A percentile compares a stretch with the other conserved stretches of the same genome.
These are phyloP conservation scores for Leishmania martiniquensis DNA, from an alignment of 208 protist genomes.

Conservation along the genomic window DNA sequence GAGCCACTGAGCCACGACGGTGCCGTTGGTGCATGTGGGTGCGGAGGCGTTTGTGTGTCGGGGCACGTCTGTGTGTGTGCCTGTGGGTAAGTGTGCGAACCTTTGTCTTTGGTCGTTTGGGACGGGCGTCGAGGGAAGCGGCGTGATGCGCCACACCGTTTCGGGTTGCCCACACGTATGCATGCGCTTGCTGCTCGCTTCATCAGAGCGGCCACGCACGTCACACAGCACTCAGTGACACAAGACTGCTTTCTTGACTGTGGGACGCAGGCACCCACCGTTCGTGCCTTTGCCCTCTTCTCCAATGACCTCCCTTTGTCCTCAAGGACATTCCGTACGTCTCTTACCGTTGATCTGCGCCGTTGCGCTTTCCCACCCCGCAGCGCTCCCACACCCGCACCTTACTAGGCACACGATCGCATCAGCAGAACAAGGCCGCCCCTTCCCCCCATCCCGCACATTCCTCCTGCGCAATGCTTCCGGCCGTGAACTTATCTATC, in stretches of 20 bases:
- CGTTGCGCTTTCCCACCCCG: neutral
- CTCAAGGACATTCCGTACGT: too few species aligned
- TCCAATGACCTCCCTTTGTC: neutral
- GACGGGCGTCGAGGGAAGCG: neutral
- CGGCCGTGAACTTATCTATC: too few species aligned
- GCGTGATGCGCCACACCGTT: too few species aligned
- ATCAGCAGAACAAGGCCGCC: too few species aligned
- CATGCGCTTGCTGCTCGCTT: neutral
- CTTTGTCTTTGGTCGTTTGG: neutral
- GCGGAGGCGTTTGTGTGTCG: neutral
- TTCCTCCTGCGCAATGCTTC: too few species aligned
- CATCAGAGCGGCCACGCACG: neutral
- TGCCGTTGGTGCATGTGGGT: neutral
- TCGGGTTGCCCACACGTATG: neutral
- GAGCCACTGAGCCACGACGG: constrained; percentile 21
- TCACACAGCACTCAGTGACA: neutral
- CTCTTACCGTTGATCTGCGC: too few species aligned
- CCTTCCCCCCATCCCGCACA: too few species aligned
- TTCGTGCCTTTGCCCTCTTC: neutral
- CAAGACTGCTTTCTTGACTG: neutral
- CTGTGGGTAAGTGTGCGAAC: neutral
- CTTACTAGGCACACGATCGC: too few species aligned
- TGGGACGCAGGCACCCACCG: neutral
- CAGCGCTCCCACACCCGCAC: too few species aligned
- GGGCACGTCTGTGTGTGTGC: neutral